Percentiles rank a stretch among this genome's conserved stretches.
Evolutionary conservation across 2,329 filamentous ascomycete genomes (phyloP).

Genomic region (Aureobasidium vineae): DNA sequence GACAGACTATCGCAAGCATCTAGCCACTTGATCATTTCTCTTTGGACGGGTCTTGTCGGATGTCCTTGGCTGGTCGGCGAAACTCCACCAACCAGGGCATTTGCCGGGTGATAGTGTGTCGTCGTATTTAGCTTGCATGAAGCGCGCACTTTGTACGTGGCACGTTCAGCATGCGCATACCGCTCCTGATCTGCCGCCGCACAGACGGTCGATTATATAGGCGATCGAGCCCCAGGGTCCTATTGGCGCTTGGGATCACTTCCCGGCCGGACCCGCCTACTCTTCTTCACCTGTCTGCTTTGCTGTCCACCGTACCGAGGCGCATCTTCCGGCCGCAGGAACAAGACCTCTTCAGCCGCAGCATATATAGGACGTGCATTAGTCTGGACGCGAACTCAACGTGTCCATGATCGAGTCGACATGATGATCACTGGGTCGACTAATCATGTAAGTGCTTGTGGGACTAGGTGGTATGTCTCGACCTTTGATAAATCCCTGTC

Average conservation of each 20-base stretch:
- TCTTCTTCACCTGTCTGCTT: background rate
- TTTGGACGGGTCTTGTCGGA: background rate
- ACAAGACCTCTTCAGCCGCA: constrained; percentile 9
- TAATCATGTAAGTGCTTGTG: constrained; percentile 1
- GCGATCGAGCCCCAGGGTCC: background rate
- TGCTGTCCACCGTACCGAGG: constrained; percentile 3
- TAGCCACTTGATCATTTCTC: background rate
- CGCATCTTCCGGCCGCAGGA: constrained; percentile 7
- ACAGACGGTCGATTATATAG: constrained; percentile 23
- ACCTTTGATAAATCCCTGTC: background rate
- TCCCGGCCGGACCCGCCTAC: constrained; percentile 17
- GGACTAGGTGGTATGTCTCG: background rate
- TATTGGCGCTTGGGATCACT: constrained; percentile 6
- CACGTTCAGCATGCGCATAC: constrained; percentile 22
- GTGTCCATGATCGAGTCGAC: constrained; percentile 23
- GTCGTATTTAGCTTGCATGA: constrained; percentile 20
- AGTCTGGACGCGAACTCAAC: constrained; percentile 14
- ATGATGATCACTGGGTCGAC: background rate
- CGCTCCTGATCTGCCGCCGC: constrained; percentile 23
- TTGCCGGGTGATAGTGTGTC: background rate
- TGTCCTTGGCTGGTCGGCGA: background rate
- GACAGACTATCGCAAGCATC: background rate
- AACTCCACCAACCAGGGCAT: background rate
- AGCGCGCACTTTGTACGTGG: constrained; percentile 22
- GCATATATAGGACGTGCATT: constrained; percentile 16